Base-by-base conservation (phyloP, 768 basidiomycete genomes). In the Dioszegia aurantiaca region DNA sequence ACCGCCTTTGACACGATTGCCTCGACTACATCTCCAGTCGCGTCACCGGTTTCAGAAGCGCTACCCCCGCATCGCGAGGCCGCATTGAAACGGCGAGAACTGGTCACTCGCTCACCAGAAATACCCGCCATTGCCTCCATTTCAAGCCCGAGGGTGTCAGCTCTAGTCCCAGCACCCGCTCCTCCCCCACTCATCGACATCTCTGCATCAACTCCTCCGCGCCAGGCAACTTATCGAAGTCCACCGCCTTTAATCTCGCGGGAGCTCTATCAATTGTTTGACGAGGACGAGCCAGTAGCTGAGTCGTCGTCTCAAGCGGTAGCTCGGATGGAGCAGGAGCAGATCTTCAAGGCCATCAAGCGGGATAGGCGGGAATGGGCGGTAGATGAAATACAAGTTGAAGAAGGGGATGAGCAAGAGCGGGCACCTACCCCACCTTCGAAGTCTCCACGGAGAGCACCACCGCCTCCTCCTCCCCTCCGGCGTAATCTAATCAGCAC, bases 41-140 rank as follows among this genome's bases (percentile, higher is more conserved):
- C 56, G 3, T 41, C 23, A 1, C 52, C 45, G 39, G 14, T 31
- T 1, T 9, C 27, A 17, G n/a, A 43, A 19, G 59, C 23, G 3
- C 42, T 72, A 17, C 70, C 62, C 1, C 70, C 70, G 1, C 63
- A 64, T 43, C 42, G 70, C 0, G 67, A 72, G 56, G 70, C 70
- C 10, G 70, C 70, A 0, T 30, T 72, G 4, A 63, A 56, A 27
- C 47, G 70, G 23, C 59, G 70, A 17, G 64, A 72, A 23, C 54
- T 64, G 4, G 48, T 53, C 1, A 31, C 56, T 5, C 16, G 40
- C 1, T 24, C 40, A 31, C 37, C 30, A 43, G 28, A 55, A 30
- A 19, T 33, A 40, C 6, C 53, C 37, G 21, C 49, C 4, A 49
- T 23, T 9, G 26, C n/a, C 24, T 47, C 45, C 40, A 10, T 23